Base-by-base conservation (phyloP, 164 flowering plant species). In the Paratinospora sagittata region DNA sequence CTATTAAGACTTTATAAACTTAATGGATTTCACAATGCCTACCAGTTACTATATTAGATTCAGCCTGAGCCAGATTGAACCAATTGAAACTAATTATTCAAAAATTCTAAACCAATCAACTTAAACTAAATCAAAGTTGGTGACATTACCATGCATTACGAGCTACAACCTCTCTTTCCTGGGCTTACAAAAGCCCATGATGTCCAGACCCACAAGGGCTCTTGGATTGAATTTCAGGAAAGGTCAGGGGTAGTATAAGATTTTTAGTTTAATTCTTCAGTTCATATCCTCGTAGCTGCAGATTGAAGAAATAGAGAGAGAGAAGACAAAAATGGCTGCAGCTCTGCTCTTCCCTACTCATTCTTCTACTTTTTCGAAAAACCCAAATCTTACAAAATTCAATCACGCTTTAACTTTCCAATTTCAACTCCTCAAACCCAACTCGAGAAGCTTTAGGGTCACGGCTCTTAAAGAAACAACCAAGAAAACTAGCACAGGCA, bases 381-480 rank as follows among this genome's bases (percentile, higher is more conserved):
- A 57, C 33, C 39, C 23, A 62, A 71, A 61, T 17, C 39, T 17
- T 16, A 27, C 6, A 36, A 17, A 27, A 65, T 36, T 21, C 63
- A 45, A 66, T 70, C 43, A 41, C 43, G 27, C 27, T 33, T 58
- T 74, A 45, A 27, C 69, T 33, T 16, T 63, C 21, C 36, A 62
- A 27, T 70, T 55, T 37, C 69, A 72, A 65, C 16, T 70, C 67
- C 49, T 55, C 2, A 69, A 36, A 37, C 62, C 67, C 72, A 65
- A 77, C n/a, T 37, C 37, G 62, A 69, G 66, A 8, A 49, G 75
- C 8, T 80, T 79, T 70, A 81, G 75, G 58, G 73, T 80, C 70
- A 83, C 80, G 79, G 97, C 98, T 36, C 72, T 88, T 41, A 80
- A 83, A 79, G 89, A 90, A 70, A 83, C 85, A 79, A 78, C 82